phyloP scores from a whole-genome alignment of 179 eudicot genomes.

The Actinidia polygama region DNA sequence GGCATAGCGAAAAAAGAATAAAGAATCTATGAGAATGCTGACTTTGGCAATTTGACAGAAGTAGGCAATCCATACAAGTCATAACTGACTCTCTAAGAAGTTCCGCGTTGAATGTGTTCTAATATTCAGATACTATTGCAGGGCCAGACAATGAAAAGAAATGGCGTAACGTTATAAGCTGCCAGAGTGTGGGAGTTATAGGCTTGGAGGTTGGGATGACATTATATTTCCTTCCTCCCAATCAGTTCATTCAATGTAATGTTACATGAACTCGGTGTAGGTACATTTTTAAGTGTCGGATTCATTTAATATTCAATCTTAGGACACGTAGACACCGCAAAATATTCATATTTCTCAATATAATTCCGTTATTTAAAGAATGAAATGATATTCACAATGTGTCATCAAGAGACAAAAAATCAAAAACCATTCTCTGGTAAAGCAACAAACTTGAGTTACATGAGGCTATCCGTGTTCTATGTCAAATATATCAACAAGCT shows the following conservation, averaged over 20 bases:
- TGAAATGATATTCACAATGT: no score
- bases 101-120: neutral
- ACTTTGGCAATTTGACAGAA: neutral
- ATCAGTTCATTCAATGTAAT: neutral
- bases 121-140: neutral
- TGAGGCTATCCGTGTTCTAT: neutral
- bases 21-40: neutral
- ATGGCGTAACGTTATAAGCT: neutral
- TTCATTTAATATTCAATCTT: no score
- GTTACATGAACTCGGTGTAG: no score
- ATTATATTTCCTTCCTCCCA: slow-evolving; percentile 4
- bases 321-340: no score
- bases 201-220: neutral
- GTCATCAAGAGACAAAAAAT: neutral
- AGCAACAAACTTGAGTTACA: neutral
- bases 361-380: no score
- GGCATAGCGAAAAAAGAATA: slow-evolving; percentile 19
- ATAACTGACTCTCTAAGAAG: slow-evolving; percentile 7
- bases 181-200: neutral
- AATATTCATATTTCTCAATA: no score
- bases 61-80: neutral
- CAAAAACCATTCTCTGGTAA: neutral
- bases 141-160: neutral
- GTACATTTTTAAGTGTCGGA: no score
- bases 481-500: neutral